Conservation (phyloP, 2,329 filamentous ascomycete species). For the Cladorrhinum sp. region DNA sequence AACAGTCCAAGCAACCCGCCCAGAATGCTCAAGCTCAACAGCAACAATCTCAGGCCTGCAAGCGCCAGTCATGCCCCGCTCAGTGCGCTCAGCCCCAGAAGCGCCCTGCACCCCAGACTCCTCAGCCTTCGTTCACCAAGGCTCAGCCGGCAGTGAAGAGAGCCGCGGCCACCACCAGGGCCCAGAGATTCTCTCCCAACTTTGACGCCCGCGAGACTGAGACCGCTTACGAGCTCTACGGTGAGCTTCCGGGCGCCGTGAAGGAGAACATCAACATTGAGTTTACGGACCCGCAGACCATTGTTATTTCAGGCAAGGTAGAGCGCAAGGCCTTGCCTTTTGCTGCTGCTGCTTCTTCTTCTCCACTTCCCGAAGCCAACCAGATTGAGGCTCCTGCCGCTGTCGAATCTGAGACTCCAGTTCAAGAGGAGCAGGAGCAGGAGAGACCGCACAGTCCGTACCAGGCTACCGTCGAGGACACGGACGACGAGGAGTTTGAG, state of each 20-base stretch:
- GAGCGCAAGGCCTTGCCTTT: slow-evolving; percentile 47
- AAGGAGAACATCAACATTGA: slow-evolving; percentile 75
- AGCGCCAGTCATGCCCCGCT: background rate
- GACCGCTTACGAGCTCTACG: slow-evolving; percentile 70
- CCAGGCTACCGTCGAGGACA: slow-evolving; percentile 65
- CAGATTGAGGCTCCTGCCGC: background rate
- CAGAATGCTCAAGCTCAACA: background rate
- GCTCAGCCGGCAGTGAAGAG: background rate
- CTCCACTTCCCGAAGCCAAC: too few relatives aligned
- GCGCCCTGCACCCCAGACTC: slow-evolving; percentile 27
- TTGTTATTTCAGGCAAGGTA: slow-evolving; percentile 66
- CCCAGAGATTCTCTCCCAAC: slow-evolving; percentile 61
- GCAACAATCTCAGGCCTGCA: background rate
- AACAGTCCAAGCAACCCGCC: slow-evolving; percentile 24
- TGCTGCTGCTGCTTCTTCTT: slow-evolving; percentile 36
- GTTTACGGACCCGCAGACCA: slow-evolving; percentile 72
- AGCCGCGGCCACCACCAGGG: background rate
- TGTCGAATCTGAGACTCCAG: background rate
- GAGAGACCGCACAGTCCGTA: slow-evolving; percentile 33
- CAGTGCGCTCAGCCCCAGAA: background rate
- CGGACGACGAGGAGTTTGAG: slow-evolving; percentile 27
- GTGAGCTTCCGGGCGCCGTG: slow-evolving; percentile 72
- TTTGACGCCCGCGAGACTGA: slow-evolving; percentile 75
- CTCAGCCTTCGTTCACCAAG: too few relatives aligned
- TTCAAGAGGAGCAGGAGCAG: background rate